phyloP scores from a whole-genome alignment of 345 rosid species.

The Geranium rotundifolium region DNA sequence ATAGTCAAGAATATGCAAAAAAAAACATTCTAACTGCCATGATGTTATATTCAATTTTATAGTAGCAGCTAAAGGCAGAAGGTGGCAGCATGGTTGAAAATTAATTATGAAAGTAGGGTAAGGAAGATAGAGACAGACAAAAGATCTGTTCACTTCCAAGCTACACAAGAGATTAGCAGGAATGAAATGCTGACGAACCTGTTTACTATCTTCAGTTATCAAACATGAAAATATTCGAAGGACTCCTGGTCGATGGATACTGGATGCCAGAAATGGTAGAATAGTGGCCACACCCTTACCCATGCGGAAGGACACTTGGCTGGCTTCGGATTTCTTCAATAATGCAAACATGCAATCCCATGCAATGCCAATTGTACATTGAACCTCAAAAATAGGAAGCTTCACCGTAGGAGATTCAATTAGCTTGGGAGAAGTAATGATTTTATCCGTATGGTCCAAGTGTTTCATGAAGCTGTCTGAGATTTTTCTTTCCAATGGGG shows the following conservation, averaged over 20 bases:
- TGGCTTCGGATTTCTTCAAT: slow-evolving; percentile 87
- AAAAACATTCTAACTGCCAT: not conserved
- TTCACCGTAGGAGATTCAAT: slow-evolving; percentile 76
- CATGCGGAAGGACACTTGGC: slow-evolving; percentile 76
- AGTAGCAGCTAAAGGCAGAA: not conserved
- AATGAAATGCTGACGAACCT: slow-evolving; percentile 36
- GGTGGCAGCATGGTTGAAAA: no score
- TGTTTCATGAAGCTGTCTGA: slow-evolving; percentile 79
- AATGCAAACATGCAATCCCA: slow-evolving; percentile 96
- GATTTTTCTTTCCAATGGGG: slow-evolving; percentile 51
- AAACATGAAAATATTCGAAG: slow-evolving; percentile 86
- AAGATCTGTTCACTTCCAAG: no score
- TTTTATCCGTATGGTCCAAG: slow-evolving; percentile 66
- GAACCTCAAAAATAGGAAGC: slow-evolving; percentile 76
- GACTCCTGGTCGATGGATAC: slow-evolving; percentile 78
- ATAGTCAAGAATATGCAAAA: not conserved
- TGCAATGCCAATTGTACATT: slow-evolving; percentile 61
- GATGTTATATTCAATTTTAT: not conserved
- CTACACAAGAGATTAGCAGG: not conserved
- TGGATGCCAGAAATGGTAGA: slow-evolving; percentile 81
- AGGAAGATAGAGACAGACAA: not conserved
- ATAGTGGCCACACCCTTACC: slow-evolving; percentile 73
- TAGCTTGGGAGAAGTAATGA: slow-evolving; percentile 84
- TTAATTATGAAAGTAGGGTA: no score
- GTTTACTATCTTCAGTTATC: slow-evolving; percentile 76